A percentile compares a stretch with the other conserved stretches of the same genome.
Evolutionary conservation across 306 rosid genomes (phyloP).

Genomic region (Ochetophila trinervis): DNA sequence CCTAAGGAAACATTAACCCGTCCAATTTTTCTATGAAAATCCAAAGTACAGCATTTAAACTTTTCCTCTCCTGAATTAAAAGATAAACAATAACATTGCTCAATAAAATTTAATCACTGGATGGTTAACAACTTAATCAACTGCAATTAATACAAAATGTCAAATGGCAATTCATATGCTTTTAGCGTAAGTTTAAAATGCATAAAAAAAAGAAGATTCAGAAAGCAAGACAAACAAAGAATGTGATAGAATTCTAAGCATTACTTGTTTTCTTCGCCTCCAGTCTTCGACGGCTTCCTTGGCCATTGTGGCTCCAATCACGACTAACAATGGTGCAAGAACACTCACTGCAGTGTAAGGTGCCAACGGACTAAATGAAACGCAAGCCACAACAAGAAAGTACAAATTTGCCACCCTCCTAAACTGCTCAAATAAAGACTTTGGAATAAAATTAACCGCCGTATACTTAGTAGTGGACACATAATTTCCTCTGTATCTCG

Average conservation of each 20-base stretch:
- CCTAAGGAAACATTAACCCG: neutral
- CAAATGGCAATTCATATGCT: neutral
- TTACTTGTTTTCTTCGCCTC: constrained; percentile 88
- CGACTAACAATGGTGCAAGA: constrained; percentile 58
- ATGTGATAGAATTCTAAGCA: neutral
- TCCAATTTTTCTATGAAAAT: neutral
- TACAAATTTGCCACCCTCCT: constrained; percentile 89
- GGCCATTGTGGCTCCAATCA: constrained; percentile 80
- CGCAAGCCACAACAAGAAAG: constrained; percentile 77
- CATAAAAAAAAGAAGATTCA: constrained; percentile 8
- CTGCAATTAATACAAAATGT: neutral
- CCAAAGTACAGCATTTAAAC: neutral
- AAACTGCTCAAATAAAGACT: constrained; percentile 88
- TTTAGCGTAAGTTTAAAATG: neutral
- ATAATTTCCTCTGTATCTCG: constrained; percentile 61
- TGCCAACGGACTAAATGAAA: constrained; percentile 83
- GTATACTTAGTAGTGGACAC: constrained; percentile 85
- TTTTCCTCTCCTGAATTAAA: neutral
- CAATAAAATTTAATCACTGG: too few species aligned
- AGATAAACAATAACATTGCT: neutral
- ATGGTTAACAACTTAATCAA: neutral
- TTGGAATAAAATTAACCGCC: constrained; percentile 62
- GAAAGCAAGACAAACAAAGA: constrained; percentile 7
- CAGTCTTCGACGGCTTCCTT: constrained; percentile 96
- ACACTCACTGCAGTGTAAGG: constrained; percentile 66